Percentiles rank a stretch among this genome's conserved stretches.
Conservation (phyloP, 345 rosid species). For the Pugionium cornutum region DNA sequence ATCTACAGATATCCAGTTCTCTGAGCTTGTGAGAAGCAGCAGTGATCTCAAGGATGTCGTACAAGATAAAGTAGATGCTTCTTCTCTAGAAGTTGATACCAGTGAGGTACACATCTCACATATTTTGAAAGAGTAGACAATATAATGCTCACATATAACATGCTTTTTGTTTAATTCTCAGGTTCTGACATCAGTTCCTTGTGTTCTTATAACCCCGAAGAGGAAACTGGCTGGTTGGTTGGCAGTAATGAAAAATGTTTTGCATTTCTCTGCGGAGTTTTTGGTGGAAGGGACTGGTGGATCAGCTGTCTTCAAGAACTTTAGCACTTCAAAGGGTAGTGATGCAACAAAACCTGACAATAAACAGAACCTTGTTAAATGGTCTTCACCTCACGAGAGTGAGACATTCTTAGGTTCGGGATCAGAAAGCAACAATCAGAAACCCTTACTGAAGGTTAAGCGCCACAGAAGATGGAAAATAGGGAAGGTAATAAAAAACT, state of each 20-base stretch:
- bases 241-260: constrained; percentile 75
- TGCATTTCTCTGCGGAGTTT: constrained; percentile 92
- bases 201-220: constrained; percentile 87
- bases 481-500: constrained; percentile 58
- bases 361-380: constrained; percentile 59
- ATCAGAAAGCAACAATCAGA: constrained; percentile 51
- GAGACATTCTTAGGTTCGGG: constrained; percentile 49
- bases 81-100: constrained; percentile 67
- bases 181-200: constrained; percentile 75
- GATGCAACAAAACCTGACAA: constrained; percentile 61
- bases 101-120: constrained; percentile 58
- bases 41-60: constrained; percentile 59
- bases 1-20: constrained; percentile 45
- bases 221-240: constrained; percentile 87
- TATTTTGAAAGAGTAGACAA: constrained; percentile 27
- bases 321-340: constrained; percentile 49
- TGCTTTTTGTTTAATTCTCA: constrained; percentile 45
- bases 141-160: constrained; percentile 24
- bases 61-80: constrained; percentile 61
- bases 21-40: constrained; percentile 54
- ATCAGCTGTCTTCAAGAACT: constrained; percentile 76
- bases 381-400: constrained; percentile 53
- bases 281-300: constrained; percentile 94
- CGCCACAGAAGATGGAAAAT: constrained; percentile 91
- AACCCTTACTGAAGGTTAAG: constrained; percentile 64